Conservation (phyloP, 2,329 filamentous ascomycete genomes). For the Ploettnerulaceae sp. region DNA sequence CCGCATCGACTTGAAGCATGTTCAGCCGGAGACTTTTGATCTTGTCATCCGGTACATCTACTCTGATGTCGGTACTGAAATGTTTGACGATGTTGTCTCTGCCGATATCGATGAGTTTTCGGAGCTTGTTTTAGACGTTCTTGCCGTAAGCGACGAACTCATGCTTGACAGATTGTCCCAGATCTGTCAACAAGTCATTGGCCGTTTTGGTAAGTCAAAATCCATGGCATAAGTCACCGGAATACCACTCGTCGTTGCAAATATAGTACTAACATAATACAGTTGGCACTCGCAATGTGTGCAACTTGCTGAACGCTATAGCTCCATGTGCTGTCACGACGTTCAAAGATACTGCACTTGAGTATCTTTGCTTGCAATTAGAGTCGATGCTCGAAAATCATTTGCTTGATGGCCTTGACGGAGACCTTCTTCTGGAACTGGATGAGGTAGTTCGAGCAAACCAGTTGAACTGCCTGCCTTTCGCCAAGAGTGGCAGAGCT, state of each 20-base stretch:
- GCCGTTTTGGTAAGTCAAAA: slow-evolving; percentile 58
- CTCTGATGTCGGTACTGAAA: slow-evolving; percentile 69
- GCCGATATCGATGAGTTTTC: slow-evolving; percentile 76
- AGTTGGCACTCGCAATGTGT: slow-evolving; percentile 82
- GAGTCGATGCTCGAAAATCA: slow-evolving; percentile 91
- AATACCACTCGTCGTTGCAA: too few relatives aligned
- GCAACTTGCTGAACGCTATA: slow-evolving; percentile 78
- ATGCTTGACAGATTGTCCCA: slow-evolving; percentile 91
- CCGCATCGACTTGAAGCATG: slow-evolving; percentile 76
- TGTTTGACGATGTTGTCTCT: slow-evolving; percentile 74
- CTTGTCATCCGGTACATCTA: slow-evolving; percentile 81
- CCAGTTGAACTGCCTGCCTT: slow-evolving; percentile 71
- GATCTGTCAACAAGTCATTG: slow-evolving; percentile 80
- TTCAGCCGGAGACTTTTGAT: slow-evolving; percentile 66
- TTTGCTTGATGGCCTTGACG: slow-evolving; percentile 78
- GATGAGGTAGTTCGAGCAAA: slow-evolving; percentile 77
- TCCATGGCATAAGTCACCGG: too few relatives aligned
- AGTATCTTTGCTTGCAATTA: slow-evolving; percentile 88
- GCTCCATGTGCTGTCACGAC: slow-evolving; percentile 75
- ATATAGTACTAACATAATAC: slow-evolving; percentile 7
- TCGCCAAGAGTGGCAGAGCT: slow-evolving; percentile 69
- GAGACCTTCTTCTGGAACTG: slow-evolving; percentile 74
- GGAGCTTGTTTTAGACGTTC: slow-evolving; percentile 84
- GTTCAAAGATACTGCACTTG: slow-evolving; percentile 83
- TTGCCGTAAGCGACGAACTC: slow-evolving; percentile 85